Percentiles rank a stretch among this genome's conserved stretches.
Conservation (phyloP, 768 basidiomycete genomes). For the Naganishia friedmannii region DNA sequence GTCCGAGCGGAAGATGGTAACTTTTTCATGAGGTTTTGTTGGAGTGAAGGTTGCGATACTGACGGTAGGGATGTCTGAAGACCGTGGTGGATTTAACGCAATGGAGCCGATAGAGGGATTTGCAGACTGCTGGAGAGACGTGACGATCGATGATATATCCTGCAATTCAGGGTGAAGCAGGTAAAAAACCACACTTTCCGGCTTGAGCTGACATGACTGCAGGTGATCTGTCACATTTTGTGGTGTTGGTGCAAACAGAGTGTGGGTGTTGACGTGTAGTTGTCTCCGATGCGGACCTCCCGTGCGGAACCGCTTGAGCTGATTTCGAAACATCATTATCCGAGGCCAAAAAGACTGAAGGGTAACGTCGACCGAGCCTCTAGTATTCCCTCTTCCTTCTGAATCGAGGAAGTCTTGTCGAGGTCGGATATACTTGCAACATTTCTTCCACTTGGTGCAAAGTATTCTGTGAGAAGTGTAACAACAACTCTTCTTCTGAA, state of each 20-base stretch:
- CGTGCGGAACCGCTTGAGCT: background rate
- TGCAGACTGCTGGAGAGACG: slow-evolving; percentile 4
- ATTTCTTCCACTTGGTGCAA: too few species aligned
- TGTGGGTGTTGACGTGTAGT: slow-evolving; percentile 16
- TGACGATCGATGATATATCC: slow-evolving; percentile 21
- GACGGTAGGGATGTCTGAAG: slow-evolving; percentile 1
- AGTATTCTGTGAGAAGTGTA: too few species aligned
- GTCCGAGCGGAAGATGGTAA: slow-evolving; percentile 26
- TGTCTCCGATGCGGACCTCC: background rate
- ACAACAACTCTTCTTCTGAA: too few species aligned
- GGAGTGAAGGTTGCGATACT: slow-evolving; percentile 31
- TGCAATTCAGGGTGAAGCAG: slow-evolving; percentile 27
- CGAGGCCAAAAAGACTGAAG: background rate
- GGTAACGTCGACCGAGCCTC: background rate
- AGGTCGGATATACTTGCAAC: too few species aligned
- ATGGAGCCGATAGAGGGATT: slow-evolving; percentile 25
- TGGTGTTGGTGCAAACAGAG: background rate
- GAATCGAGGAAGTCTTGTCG: too few species aligned
- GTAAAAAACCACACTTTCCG: slow-evolving; percentile 12
- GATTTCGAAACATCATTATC: background rate
- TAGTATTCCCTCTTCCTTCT: too few species aligned
- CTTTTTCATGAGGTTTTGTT: slow-evolving; percentile 1
- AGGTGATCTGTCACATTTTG: slow-evolving; percentile 9
- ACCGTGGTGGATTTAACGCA: slow-evolving; percentile 6
- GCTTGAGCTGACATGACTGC: background rate